These are phyloP conservation scores for Phialocephala subalpina DNA, from an alignment of 2,329 filamentous ascomycete genomes.

Conservation along the genomic window DNA sequence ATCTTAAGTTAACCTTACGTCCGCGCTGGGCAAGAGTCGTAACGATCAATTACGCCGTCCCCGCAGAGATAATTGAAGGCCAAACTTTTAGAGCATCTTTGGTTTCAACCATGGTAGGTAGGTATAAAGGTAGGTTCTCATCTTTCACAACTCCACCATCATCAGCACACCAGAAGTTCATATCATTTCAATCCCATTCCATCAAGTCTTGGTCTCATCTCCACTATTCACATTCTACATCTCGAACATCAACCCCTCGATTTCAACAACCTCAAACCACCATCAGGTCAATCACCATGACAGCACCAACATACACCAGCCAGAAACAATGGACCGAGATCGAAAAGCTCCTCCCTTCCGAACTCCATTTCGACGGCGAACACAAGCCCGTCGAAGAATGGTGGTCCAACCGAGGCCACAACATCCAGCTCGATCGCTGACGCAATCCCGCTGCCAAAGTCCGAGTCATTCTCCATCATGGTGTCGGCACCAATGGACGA, in stretches of 20 bases:
- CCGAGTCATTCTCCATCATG: slow-evolving; percentile 21
- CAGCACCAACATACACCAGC: not conserved
- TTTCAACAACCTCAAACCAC: not conserved
- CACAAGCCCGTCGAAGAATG: slow-evolving; percentile 18
- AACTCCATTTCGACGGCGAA: not conserved
- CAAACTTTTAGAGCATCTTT: not conserved
- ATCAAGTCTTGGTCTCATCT: too few species aligned
- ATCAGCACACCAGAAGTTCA: too few species aligned
- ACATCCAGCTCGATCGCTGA: slow-evolving; percentile 22
- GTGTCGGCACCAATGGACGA: slow-evolving; percentile 20
- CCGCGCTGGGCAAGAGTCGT: not conserved
- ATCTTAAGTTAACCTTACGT: not conserved
- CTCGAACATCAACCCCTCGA: too few species aligned
- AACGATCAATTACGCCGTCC: not conserved
- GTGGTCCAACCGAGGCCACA: slow-evolving; percentile 21
- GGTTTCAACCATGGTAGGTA: not conserved
- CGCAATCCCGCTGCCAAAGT: slow-evolving; percentile 16
- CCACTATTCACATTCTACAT: too few species aligned
- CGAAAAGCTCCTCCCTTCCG: not conserved
- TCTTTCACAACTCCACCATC: not conserved
- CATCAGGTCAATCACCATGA: not conserved
- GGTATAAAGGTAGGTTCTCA: not conserved
- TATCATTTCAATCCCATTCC: too few species aligned
- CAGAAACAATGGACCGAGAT: not conserved
- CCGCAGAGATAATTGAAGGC: not conserved